These are phyloP conservation scores for Melastoma candidum DNA, from an alignment of 441 rosid species.

Conservation along the genomic window DNA sequence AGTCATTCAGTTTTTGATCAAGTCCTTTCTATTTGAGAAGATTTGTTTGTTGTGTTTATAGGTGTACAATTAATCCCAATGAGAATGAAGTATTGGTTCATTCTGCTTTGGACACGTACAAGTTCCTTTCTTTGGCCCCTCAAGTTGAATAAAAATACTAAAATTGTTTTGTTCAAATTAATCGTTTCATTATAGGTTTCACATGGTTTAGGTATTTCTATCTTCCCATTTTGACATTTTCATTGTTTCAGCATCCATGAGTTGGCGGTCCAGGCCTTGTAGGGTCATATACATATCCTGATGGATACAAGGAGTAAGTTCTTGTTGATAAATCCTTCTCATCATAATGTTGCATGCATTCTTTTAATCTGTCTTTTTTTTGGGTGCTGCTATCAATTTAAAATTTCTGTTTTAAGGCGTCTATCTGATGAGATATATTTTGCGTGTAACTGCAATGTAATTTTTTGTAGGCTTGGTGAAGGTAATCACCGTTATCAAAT, in stretches of 20 bases:
- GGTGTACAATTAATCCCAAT: slow-evolving; percentile 92
- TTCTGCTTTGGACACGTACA: slow-evolving; percentile 78
- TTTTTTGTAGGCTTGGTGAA: too few relatives aligned
- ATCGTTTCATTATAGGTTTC: too few relatives aligned
- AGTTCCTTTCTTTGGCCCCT: slow-evolving; percentile 67
- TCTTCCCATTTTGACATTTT: too few relatives aligned
- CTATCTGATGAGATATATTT: too few relatives aligned
- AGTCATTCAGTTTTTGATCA: too few relatives aligned
- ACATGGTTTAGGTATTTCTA: too few relatives aligned
- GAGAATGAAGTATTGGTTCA: slow-evolving; percentile 92
- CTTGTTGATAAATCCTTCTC: neutral
- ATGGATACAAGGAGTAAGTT: slow-evolving; percentile 79
- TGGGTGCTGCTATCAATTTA: too few relatives aligned
- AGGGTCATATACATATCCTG: slow-evolving; percentile 55
- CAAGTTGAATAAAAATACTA: slow-evolving; percentile 42
- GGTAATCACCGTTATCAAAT: too few relatives aligned
- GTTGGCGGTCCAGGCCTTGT: slow-evolving; percentile 91
- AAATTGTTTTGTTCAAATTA: neutral
- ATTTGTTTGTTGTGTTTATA: slow-evolving; percentile 19
- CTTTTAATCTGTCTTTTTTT: neutral
- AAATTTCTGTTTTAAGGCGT: too few relatives aligned
- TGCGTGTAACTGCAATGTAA: too few relatives aligned
- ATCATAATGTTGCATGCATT: too few relatives aligned
- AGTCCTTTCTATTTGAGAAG: too few relatives aligned
- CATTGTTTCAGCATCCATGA: slow-evolving; percentile 58